These are phyloP conservation scores for Cyamopsis tetragonoloba DNA, from an alignment of 306 rosid species.

Conservation along the genomic window DNA sequence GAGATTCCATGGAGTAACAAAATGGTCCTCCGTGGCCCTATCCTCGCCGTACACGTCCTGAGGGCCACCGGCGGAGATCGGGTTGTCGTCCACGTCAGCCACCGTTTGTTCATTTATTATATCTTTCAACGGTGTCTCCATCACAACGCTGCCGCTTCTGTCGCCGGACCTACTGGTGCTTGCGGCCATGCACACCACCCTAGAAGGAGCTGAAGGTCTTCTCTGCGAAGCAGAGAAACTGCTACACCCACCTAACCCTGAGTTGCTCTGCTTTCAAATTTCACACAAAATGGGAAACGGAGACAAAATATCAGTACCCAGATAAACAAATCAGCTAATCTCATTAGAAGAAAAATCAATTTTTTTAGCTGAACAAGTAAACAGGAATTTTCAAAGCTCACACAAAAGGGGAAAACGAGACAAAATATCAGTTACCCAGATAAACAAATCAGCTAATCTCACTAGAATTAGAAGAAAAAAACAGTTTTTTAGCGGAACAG, in stretches of 20 bases:
- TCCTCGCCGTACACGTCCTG: slow-evolving; percentile 79
- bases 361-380: not conserved
- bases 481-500: not conserved
- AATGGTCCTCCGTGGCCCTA: slow-evolving; percentile 77
- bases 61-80: slow-evolving; percentile 58
- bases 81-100: slow-evolving; percentile 44
- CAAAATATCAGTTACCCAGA: slow-evolving; percentile 14
- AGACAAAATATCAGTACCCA: slow-evolving; percentile 5
- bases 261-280: slow-evolving; percentile 43
- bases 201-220: slow-evolving; percentile 37
- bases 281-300: not conserved
- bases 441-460: slow-evolving; percentile 24
- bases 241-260: slow-evolving; percentile 47
- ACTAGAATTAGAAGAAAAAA: slow-evolving; percentile 2
- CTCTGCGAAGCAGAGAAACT: slow-evolving; percentile 39
- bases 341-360: not conserved
- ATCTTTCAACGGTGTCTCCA: slow-evolving; percentile 53
- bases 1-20: slow-evolving; percentile 84
- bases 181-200: slow-evolving; percentile 56
- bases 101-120: slow-evolving; percentile 33
- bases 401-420: not conserved
- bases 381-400: slow-evolving; percentile 16
- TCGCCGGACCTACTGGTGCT: slow-evolving; percentile 51
- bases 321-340: slow-evolving; percentile 25
- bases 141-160: slow-evolving; percentile 53